These are phyloP conservation scores for Hymenotorrendiella dingleyae DNA, from an alignment of 2,329 filamentous ascomycete genomes.

Conservation along the genomic window DNA sequence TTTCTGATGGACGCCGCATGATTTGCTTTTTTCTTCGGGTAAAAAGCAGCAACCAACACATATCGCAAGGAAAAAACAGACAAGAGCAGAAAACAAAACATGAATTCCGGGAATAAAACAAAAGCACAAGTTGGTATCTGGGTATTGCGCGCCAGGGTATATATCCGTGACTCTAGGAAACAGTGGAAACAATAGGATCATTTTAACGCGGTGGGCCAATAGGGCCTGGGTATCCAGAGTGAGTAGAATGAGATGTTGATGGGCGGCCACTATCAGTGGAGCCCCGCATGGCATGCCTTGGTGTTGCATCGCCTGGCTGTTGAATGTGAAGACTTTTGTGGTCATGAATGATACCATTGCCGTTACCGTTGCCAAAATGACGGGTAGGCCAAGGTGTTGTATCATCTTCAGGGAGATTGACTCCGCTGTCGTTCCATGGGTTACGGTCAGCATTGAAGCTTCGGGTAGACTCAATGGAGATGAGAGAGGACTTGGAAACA, in stretches of 20 bases:
- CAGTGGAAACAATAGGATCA: conserved; percentile 20
- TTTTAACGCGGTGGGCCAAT: conserved; percentile 77
- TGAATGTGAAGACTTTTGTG: conserved; percentile 55
- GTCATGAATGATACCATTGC: conserved; percentile 48
- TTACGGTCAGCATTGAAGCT: conserved; percentile 89
- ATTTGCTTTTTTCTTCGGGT: conserved; percentile 20
- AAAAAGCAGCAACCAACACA: conserved; percentile 10
- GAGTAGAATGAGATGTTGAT: conserved; percentile 89
- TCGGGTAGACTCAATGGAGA: conserved; percentile 91
- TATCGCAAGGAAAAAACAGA: conserved; percentile 7
- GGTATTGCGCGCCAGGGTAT: conserved; percentile 33
- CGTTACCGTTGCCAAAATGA: conserved; percentile 62
- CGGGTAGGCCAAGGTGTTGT: conserved; percentile 53
- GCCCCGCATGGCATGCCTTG: conserved; percentile 74
- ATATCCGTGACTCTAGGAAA: conserved; percentile 32
- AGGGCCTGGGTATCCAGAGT: conserved; percentile 92
- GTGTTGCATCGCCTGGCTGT: conserved; percentile 74
- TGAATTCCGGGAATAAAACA: conserved; percentile 15
- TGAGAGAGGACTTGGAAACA: conserved; percentile 89
- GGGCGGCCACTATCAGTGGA: conserved; percentile 89
- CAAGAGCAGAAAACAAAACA: conserved; percentile 14
- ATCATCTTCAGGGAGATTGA: conserved; percentile 89
- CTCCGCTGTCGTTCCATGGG: conserved; percentile 96
- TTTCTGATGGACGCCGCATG: conserved; percentile 15
- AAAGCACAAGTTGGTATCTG: conserved; percentile 29